Base-by-base conservation (phyloP, 495 filamentous ascomycete species). In the Podospora sp. region DNA sequence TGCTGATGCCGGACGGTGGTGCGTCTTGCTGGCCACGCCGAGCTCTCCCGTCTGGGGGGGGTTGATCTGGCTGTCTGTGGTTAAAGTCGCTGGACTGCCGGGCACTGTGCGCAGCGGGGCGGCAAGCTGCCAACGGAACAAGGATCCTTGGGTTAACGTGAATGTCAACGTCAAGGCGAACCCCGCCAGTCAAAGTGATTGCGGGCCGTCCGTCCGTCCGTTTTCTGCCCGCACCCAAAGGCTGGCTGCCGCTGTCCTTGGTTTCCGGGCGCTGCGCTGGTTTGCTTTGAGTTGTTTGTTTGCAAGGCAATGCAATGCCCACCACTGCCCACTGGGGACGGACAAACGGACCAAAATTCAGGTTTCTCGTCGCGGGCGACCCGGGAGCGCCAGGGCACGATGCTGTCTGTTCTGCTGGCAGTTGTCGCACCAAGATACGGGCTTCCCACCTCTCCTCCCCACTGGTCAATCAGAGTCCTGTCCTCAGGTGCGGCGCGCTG, bases 101-200 rank as follows among this genome's bases (percentile, higher is more conserved):
- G 65, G 61, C 71, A 75, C 73, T 71, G 73, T 75, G 71, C 65
- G 69, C 14, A 25, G 29, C 35, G 16, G 0, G 18, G 51, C 22
- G 20, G 22, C 51, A 24, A 50, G 60, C 60, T 21, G 20, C 60
- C 33, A 46, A 53, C 40, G 46, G 61, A 63, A 26, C 61, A 63
- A 63, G 61, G 61, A 63, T 24, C 46, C 25, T 53, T 52, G 61
- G 61, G 40, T 52, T 24, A 63, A 22, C 9, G 33, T 25, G 29
- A 27, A 40, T 18, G 33, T 4, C 26, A 11, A 59, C 61, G 61
- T 63, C 49, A 50, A 63, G 18, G 59, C 40, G 49, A 53, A 53
- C 61, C 61, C 60, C 49, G 49, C 61, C 16, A 25, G 24, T 63
- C 22, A 14, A 35, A 22, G n/a, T 40, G 20, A 12, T 36, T 18